Evolutionary conservation across 1,139 yeast genomes (phyloP), one percentile per base, ranked within the genome.

Genomic region (Saccharomyces hybrid): DNA sequence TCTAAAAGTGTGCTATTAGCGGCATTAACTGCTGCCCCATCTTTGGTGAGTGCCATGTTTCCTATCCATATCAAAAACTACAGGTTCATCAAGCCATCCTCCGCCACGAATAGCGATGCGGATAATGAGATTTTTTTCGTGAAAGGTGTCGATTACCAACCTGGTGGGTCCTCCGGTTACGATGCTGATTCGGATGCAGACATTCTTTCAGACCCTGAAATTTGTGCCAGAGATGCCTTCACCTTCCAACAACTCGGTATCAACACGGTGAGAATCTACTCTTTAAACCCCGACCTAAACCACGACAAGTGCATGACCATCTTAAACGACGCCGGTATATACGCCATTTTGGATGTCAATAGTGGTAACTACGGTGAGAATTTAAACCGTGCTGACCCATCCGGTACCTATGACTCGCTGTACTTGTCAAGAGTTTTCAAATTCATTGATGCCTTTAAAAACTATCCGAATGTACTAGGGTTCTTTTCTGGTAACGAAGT

Each of bases 401-500:
- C 74, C 60, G 72, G 80, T n/a, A 72, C 84, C 19, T 90, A 95
- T 79, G 83, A 81, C 67, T 73, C 80, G 31, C 78, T 76, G 50
- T 86, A 88, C 69, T 75, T 86, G 67, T 73, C 80, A 52, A 84
- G 93, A 67, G 88, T 89, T 60, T 88, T 91, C 71, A 80, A 79
- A 55, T 85, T 90, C 60, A 84, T 90, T 61, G 97, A 91, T 67
- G 86, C 85, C 55, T 87, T 91, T 74, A 82, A 84, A 65, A 78
- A 82, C 64, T 91, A 88, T 73, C 84, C 95, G 55, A 91, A 91
- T 68, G 78, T 88, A 13, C 74, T 90, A 58, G 98, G 96, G 13
- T 89, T 89, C 76, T 85, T 91, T 68, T 83, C 95, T 48, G 97
- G 97, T 67, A 91, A 91, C 70, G 97, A 91, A 75, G 86, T 91